Base-by-base conservation (phyloP, 352 stramenopile species). In the Pythium folliculosum region DNA sequence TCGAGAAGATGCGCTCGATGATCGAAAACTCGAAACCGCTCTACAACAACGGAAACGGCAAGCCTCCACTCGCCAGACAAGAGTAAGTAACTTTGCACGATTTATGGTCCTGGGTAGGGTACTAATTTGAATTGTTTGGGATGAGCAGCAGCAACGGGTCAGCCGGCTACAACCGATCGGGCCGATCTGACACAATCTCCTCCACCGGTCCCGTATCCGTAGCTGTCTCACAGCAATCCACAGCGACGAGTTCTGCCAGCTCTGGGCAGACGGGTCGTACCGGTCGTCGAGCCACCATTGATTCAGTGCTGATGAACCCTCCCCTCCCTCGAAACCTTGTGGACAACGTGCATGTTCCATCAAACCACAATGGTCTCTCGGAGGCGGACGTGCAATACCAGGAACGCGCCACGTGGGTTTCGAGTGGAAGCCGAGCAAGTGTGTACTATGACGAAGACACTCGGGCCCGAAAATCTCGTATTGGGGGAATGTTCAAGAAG, bases 401-500 rank as follows among this genome's bases (percentile, higher is more conserved):
- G 30, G 70, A 77, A 19, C 63, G 62, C 6, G 63, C 65, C 7
- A 73, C 62, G 1, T 73, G 70, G 70, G 65, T 71, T 8, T 77
- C 70, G 2, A 71, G 67, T 54, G 70, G 66, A 32, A 55, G 53
- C 0, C 70, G 84, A 10, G 66, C 73, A 44, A 91, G 78, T 70
- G 70, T 90, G 40, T 86, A 88, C 71, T 85, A 83, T 65, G 74
- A 82, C 40, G 86, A 94, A 45, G 76, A 90, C 30, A 68, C 69
- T 8, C 63, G 59, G 9, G 80, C 86, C 40, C 84, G 86, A 40
- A 92, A 92, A 69, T 94, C 84, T 19, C 82, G 84, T 10, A 89
- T 94, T 45, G 84, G 86, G 52, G 84, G 86, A 70, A 91, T 92
- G 81, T 91, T 94, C 75, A 94, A 94, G 76, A 94, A 94, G 66